Evolutionary conservation across 805 yeast species (phyloP).

Genomic region (Brettanomyces anomalus): DNA sequence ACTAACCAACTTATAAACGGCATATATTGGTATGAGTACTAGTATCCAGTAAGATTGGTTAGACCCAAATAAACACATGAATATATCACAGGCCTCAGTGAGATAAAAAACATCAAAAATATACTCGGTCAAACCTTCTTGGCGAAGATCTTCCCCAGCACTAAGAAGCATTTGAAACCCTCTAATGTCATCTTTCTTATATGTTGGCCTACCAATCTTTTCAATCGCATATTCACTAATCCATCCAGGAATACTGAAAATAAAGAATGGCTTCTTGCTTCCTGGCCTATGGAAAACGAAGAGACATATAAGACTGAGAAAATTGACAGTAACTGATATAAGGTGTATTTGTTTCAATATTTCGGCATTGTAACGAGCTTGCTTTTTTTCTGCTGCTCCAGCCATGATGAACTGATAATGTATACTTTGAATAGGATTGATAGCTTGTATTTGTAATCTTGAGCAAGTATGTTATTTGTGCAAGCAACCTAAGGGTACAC

Average conservation of each 20-base stretch:
- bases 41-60: constrained; percentile 53
- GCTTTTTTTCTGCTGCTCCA: constrained; percentile 30
- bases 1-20: constrained; percentile 35
- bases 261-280: constrained; percentile 28
- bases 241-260: constrained; percentile 34
- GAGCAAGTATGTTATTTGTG: too few species aligned
- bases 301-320: constrained; percentile 28
- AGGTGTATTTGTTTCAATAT: constrained; percentile 25
- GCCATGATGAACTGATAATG: constrained; percentile 21
- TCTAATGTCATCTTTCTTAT: constrained; percentile 24
- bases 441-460: background rate
- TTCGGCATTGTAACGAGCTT: constrained; percentile 23
- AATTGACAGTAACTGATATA: constrained; percentile 30
- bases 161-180: constrained; percentile 32
- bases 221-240: constrained; percentile 46
- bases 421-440: background rate
- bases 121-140: constrained; percentile 61
- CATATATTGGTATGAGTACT: constrained; percentile 43
- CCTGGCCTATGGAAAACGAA: constrained; percentile 37
- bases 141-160: constrained; percentile 55
- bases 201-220: constrained; percentile 51
- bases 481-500: too few species aligned
- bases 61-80: constrained; percentile 45
- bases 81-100: constrained; percentile 48
- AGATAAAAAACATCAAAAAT: constrained; percentile 62